These are phyloP conservation scores for Gaertneriomyces sp. DNA, from an alignment of 192 early-diverging fungal species.

Conservation along the genomic window DNA sequence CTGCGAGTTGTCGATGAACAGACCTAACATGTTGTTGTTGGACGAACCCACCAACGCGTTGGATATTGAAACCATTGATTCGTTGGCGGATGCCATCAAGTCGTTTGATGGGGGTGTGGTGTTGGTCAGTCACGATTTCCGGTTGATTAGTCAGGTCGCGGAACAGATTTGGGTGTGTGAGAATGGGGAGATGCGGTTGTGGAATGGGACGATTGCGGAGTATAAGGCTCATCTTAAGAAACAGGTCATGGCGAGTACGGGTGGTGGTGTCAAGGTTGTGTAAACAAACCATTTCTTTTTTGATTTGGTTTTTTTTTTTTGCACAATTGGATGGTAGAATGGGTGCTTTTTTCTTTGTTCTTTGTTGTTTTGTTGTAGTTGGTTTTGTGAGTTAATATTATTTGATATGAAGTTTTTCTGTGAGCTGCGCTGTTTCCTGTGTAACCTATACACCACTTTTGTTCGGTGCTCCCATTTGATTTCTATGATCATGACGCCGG, in stretches of 20 bases:
- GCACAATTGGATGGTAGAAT: no score
- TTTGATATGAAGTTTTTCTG: no score
- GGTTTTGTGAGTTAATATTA: no score
- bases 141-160: slow-evolving; percentile 94
- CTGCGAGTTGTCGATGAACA: slow-evolving; percentile 81
- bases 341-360: no score
- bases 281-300: no score
- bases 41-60: slow-evolving; percentile 99
- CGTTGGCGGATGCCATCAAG: slow-evolving; percentile 94
- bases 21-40: slow-evolving; percentile 92
- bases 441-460: no score
- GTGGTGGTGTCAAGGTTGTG: no score
- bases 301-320: no score
- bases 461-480: no score
- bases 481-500: no score
- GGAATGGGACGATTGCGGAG: slow-evolving; percentile 72
- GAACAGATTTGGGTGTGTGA: slow-evolving; percentile 90
- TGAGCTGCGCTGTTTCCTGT: no score
- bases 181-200: slow-evolving; percentile 69
- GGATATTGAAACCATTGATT: slow-evolving; percentile 83
- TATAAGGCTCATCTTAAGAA: slow-evolving; percentile 92
- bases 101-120: slow-evolving; percentile 93
- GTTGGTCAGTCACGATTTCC: slow-evolving; percentile 98
- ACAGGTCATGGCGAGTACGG: slow-evolving; percentile 45
- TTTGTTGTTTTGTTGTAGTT: no score